Evolutionary conservation across 306 rosid species (phyloP), one percentile per base, ranked within the genome.

Genomic region (Trifolium dubium): DNA sequence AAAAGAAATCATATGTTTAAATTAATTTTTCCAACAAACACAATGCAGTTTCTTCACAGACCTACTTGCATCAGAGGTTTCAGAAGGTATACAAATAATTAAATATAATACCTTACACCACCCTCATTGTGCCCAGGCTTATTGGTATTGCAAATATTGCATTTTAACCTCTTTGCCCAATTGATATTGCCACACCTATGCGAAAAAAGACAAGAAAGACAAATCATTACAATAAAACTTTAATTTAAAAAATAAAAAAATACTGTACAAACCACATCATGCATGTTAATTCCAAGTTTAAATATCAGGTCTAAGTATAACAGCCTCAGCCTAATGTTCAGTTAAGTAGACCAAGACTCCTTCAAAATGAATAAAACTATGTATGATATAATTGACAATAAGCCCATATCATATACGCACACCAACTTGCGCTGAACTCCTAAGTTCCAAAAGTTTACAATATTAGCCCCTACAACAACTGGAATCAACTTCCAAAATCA

Each of bases 101-200:
- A 50, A 69, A 75, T 53, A 73, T 28, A 63, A 81, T 88, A 94
- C 99, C 99, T 94, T 56, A 92, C 96, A 31, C 99, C 99, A 81
- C 99, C 99, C 81, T 94, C 99, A 54, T 75, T 89, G 74, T 85
- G 92, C 73, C 99, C 99, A 14, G 99, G 97, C 80, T 88, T 94
- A 66, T 94, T 94, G 19, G 99, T 94, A 84, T 94, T 94, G 92
- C 99, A 94, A 77, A 94, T 86, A 73, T 94, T 94, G 89, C 99
- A 94, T 82, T 94, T 94, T 12, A 83, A 82, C 62, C 99, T 90
- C 89, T 94, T 94, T 47, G 99, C 99, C 99, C 99, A 94, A 65
- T 94, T 94, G 86, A 94, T 92, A 78, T 94, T 94, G 77, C 77
- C 99, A 87, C 99, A 94, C 99, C 99, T 94, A 80, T 61, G 73